phyloP scores from a whole-genome alignment of 441 rosid genomes.

The Euphorbia celastroides region DNA sequence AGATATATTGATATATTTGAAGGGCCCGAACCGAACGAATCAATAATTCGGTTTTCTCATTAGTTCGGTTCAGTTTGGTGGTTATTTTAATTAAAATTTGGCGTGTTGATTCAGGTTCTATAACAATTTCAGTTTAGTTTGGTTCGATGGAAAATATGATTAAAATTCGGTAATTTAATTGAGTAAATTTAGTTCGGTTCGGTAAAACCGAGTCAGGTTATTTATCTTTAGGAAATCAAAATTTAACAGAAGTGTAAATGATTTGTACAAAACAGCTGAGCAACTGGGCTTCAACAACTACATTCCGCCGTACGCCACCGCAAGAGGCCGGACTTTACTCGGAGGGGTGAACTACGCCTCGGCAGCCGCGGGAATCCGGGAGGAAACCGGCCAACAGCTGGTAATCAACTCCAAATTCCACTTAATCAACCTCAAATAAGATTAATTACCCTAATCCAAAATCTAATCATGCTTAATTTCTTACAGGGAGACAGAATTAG shows the following conservation, averaged over 20 bases:
- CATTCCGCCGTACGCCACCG: constrained; percentile 56
- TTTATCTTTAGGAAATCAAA: no score
- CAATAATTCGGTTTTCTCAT: no score
- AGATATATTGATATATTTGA: no score
- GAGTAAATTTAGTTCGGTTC: no score
- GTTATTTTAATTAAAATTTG: no score
- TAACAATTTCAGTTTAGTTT: no score
- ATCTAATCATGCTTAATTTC: neutral
- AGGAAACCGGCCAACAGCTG: constrained; percentile 81
- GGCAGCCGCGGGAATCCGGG: constrained; percentile 87
- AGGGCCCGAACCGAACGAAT: no score
- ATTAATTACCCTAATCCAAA: neutral
- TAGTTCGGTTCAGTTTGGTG: no score
- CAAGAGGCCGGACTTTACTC: constrained; percentile 53
- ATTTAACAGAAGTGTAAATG: neutral
- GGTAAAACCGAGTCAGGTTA: no score
- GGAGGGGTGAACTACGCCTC: constrained; percentile 83
- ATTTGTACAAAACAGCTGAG: constrained; percentile 34
- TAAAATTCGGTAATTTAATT: no score
- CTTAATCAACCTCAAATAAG: neutral
- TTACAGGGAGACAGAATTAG: constrained; percentile 69
- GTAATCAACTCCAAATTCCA: constrained; percentile 23
- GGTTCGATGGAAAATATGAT: no score
- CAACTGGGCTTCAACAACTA: constrained; percentile 56
- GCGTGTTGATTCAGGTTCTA: no score